These are phyloP conservation scores for Neophaeococcomyces mojaviensis DNA, from an alignment of 2,329 filamentous ascomycete species.

Conservation along the genomic window DNA sequence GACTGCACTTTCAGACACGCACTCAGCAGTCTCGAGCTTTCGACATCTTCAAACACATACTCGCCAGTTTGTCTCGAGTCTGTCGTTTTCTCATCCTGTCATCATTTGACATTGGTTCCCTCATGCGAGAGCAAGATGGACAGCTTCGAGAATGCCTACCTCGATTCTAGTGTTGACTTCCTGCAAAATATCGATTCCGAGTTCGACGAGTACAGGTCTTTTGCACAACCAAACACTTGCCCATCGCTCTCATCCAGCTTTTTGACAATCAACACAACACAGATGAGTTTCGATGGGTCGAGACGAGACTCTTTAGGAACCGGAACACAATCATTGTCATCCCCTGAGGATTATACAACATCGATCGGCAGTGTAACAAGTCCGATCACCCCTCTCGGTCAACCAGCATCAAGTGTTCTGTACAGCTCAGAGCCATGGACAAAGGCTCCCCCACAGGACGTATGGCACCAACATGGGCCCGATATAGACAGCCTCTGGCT, in stretches of 20 bases:
- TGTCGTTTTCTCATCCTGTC: constrained; percentile 4
- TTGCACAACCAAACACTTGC: constrained; percentile 13
- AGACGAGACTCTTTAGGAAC: constrained; percentile 14
- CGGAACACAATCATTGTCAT: constrained; percentile 13
- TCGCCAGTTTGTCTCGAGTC: not conserved
- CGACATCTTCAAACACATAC: not conserved
- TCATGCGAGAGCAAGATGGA: constrained; percentile 9
- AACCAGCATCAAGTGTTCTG: constrained; percentile 6
- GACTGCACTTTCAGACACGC: not conserved
- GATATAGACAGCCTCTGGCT: constrained; percentile 4
- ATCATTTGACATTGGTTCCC: not conserved
- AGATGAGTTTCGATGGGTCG: constrained; percentile 8
- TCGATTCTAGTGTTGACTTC: constrained; percentile 3
- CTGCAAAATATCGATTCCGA: constrained; percentile 11
- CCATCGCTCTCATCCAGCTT: constrained; percentile 18
- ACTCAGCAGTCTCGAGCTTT: not conserved
- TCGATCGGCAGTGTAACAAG: constrained; percentile 14
- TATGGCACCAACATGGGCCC: not conserved
- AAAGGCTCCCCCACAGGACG: constrained; percentile 14
- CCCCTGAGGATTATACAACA: constrained; percentile 16
- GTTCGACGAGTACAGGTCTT: constrained; percentile 12
- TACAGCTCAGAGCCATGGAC: constrained; percentile 10
- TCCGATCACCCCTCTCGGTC: constrained; percentile 15
- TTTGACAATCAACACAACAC: constrained; percentile 15
- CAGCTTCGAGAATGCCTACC: constrained; percentile 10